phyloP scores from a whole-genome alignment of 2,329 filamentous ascomycete genomes.

The Paraphoma sp. region DNA sequence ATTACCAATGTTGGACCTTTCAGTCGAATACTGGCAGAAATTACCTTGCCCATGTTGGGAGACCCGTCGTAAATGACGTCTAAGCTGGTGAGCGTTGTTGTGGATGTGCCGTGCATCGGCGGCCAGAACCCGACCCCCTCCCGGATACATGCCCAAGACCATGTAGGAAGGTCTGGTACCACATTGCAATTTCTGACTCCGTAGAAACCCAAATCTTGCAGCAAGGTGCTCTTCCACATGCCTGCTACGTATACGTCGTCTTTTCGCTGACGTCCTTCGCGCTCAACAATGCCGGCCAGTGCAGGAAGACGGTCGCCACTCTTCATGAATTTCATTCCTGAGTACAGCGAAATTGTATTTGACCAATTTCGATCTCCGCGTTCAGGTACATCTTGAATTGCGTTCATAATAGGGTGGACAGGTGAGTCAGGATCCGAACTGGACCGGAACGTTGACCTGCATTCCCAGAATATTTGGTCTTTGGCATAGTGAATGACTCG shows the following conservation, averaged over 20 bases:
- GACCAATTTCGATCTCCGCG: neutral
- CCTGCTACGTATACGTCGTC: conserved; percentile 9
- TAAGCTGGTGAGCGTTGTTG: too few species aligned
- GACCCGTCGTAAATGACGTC: too few species aligned
- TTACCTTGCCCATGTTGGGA: too few species aligned
- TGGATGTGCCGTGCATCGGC: too few species aligned
- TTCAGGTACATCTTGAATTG: too few species aligned
- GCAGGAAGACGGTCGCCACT: conserved; percentile 10
- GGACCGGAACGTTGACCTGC: neutral
- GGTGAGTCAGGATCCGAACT: neutral
- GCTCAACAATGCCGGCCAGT: conserved; percentile 4
- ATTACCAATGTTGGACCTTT: too few species aligned
- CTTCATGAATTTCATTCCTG: conserved; percentile 2
- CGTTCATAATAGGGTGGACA: too few species aligned
- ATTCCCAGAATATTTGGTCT: conserved; percentile 20
- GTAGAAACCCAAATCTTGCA: neutral
- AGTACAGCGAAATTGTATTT: neutral
- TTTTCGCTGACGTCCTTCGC: neutral
- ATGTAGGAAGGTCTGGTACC: too few species aligned
- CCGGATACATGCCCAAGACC: too few species aligned
- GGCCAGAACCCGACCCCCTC: too few species aligned
- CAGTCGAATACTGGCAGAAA: too few species aligned
- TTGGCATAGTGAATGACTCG: conserved; percentile 20
- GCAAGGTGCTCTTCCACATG: conserved; percentile 8
- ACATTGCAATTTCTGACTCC: too few species aligned